phyloP scores from a whole-genome alignment of 2,329 filamentous ascomycete species.

The Fusarium dimerum region DNA sequence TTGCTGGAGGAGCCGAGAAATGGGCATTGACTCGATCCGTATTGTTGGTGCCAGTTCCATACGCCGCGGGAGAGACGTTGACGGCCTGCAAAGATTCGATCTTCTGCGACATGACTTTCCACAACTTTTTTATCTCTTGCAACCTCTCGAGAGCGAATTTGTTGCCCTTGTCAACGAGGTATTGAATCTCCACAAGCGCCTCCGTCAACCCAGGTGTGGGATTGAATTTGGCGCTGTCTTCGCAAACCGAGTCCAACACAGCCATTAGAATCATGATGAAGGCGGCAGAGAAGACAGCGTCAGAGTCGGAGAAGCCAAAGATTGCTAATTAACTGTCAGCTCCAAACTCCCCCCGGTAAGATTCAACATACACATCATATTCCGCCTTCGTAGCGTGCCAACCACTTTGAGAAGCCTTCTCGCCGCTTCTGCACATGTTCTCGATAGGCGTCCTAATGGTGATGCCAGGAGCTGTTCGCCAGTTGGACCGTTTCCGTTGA shows the following conservation, averaged over 20 bases:
- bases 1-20: neutral
- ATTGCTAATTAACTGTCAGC: constrained; percentile 16
- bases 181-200: constrained; percentile 31
- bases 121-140: constrained; percentile 25
- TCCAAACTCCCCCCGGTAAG: rapidly evolving
- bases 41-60: neutral
- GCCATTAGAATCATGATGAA: constrained; percentile 31
- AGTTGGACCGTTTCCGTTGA: constrained; percentile 24
- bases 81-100: constrained; percentile 26
- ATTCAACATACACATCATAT: constrained; percentile 27
- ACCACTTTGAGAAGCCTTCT: constrained; percentile 30
- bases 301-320: constrained; percentile 29
- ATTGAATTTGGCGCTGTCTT: constrained; percentile 26
- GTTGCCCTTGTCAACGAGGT: constrained; percentile 30
- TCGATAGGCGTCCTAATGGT: constrained; percentile 28
- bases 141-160: constrained; percentile 27
- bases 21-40: constrained; percentile 1
- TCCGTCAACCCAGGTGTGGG: constrained; percentile 28
- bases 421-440: constrained; percentile 32
- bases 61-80: constrained; percentile 23
- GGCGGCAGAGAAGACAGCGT: constrained; percentile 28
- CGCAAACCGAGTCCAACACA: constrained; percentile 27
- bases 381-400: constrained; percentile 29
- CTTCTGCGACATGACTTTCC: constrained; percentile 28
- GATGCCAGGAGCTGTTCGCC: constrained; percentile 26